A percentile compares a stretch with the other conserved stretches of the same genome.
These are phyloP conservation scores for Plasmopara viticola DNA, from an alignment of 352 stramenopile genomes.

Conservation along the genomic window DNA sequence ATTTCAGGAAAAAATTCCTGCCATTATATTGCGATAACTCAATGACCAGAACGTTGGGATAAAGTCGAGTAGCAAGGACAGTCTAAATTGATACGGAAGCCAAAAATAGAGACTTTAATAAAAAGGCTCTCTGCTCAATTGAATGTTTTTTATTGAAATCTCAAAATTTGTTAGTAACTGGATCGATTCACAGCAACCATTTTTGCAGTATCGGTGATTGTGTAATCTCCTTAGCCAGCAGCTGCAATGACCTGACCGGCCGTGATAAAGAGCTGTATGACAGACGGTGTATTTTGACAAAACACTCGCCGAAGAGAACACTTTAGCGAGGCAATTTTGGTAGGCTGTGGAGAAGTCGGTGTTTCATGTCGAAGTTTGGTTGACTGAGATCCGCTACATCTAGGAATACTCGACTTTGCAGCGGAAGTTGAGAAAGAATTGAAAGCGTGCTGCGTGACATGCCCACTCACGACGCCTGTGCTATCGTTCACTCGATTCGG, in stretches of 20 bases:
- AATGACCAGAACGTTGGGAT: too few relatives aligned
- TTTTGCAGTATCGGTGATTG: background rate
- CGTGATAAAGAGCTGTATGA: constrained; percentile 16
- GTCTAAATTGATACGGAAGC: too few relatives aligned
- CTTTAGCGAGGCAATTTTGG: background rate
- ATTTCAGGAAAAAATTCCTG: too few relatives aligned
- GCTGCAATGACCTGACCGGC: constrained; percentile 18
- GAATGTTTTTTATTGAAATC: background rate
- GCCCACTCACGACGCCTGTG: background rate
- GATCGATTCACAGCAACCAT: background rate
- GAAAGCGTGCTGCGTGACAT: background rate
- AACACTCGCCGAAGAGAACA: constrained; percentile 10
- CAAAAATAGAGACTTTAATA: too few relatives aligned
- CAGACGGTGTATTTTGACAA: constrained; percentile 10
- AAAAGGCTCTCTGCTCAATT: background rate
- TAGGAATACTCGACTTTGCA: background rate
- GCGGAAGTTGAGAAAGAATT: background rate
- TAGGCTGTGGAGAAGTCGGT: background rate
- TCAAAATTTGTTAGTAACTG: background rate
- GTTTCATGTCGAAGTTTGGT: background rate
- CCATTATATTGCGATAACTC: too few relatives aligned
- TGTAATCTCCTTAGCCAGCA: constrained; percentile 2
- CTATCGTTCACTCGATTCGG: background rate
- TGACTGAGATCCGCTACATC: background rate
- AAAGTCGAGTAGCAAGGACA: too few relatives aligned